Percentiles rank a stretch among this genome's conserved stretches.
Conservation (phyloP, 495 filamentous ascomycete genomes). For the Darksidea phi region DNA sequence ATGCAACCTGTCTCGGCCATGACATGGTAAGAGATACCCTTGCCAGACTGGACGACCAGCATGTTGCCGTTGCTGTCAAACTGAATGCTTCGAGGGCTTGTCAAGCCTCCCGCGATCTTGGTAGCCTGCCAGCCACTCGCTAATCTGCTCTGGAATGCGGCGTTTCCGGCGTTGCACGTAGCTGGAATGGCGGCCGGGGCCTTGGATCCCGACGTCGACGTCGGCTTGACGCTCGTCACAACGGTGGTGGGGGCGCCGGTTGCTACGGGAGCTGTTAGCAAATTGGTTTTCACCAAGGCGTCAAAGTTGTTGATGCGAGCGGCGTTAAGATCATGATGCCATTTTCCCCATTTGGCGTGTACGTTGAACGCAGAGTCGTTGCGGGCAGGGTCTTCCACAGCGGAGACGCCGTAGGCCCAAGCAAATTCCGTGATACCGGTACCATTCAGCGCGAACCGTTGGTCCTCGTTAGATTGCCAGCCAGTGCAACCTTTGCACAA, state of each 20-base stretch:
- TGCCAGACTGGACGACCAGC: conserved; percentile 32
- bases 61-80: conserved; percentile 34
- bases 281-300: conserved; percentile 18
- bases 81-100: conserved; percentile 27
- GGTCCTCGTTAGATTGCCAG: conserved; percentile 27
- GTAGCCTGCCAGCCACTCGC: conserved; percentile 32
- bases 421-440: conserved; percentile 28
- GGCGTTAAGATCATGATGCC: conserved; percentile 30
- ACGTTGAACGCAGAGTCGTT: conserved; percentile 34
- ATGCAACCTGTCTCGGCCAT: conserved; percentile 25
- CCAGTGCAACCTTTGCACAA: conserved; percentile 48
- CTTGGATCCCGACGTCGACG: neutral
- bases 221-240: conserved; percentile 10
- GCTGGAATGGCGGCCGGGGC: conserved; percentile 16
- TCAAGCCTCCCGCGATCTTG: conserved; percentile 30
- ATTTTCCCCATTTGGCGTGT: conserved; percentile 27
- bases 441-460: conserved; percentile 11
- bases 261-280: conserved; percentile 13
- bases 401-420: conserved; percentile 27
- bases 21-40: conserved; percentile 29
- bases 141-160: conserved; percentile 18
- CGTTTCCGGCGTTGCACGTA: conserved; percentile 27
- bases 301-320: conserved; percentile 29
- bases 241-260: conserved; percentile 10
- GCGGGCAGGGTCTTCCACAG: conserved; percentile 26